Base-by-base conservation (phyloP, 2,329 filamentous ascomycete species). In the Aaosphaeria pasadenensis region DNA sequence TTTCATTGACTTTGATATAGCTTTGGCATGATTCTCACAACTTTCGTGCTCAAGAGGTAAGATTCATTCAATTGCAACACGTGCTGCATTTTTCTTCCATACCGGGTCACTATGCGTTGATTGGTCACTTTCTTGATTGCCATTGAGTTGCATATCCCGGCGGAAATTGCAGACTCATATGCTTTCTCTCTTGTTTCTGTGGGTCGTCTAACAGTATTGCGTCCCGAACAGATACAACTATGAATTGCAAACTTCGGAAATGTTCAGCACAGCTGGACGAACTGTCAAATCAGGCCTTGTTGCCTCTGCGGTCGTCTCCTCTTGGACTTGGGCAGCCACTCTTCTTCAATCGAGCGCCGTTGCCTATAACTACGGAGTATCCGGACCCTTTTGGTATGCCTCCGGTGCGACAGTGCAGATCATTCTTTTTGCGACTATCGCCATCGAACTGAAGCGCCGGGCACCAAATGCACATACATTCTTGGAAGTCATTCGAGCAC, bases 261-360 rank as follows among this genome's bases (percentile, higher is more conserved):
- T 91, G 83, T 96, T 96, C 77, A 91, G 82, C 54, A 95, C 91
- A 0, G 91, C 91, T 43, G 90, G 90, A 13, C 80, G 91, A 52
- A 91, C 88, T 1, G 89, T 96, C 56, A 96, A 95, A 66, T 91
- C 89, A 6, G 91, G 91, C 39, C 78, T 96, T 11, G 89, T 95
- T 1, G 88, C 89, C 7, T 88, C 89, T 5, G 91, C 90, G 11
- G 91, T 96, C n/a, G 89, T 95, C 4, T 91, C 87, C 11, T 91
- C 87, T 5, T 96, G 91, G 91, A 95, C 91, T 0, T 95, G 90
- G 90, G 90, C 89, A 0, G 90, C 89, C 24, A 94, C 89, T 0
- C 76, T 92, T 1, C 77, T 94, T 2, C 89, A 94, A 63, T 88
- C 83, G 1, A 86, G 88, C 1, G 82, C 85, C n/a, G 87, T 95